Evolutionary conservation across 257 asterid species (phyloP), one percentile per base, ranked within the genome.

Genomic region (Linaria vulgaris): DNA sequence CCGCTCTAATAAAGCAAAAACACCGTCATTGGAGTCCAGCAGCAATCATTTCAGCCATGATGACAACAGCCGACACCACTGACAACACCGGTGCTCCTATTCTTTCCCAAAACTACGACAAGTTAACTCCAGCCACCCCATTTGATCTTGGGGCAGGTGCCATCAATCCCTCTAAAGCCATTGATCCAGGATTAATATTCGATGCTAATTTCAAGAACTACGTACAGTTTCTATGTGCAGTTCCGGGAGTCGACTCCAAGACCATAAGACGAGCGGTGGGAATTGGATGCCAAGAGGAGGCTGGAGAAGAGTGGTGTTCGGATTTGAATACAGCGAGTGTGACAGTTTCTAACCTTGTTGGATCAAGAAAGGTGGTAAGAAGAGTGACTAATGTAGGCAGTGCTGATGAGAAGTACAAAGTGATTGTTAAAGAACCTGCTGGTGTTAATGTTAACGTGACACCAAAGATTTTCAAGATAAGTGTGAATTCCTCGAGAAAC

Each of bases 91-190:
- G 83, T 13, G 72, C 73, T 27, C 86, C 82, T 0, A 48, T 87
- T 41, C 73, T 73, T 22, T 79, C 92, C 19, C 88, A 80, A 50
- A 39, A 61, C 70, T 53, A 55, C 7, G 56, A 70, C 73, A 79
- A 63, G 47, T 62, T 76, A 61, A 5, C 84, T 59, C 78, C 79
- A 0, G 88, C 92, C 25, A 84, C 88, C 11, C 84, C 95, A 0
- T 84, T 84, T 6, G 92, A 87, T 61, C 74, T 74, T 16, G 92
- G 95, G n/a, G 70, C 88, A 3, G 92, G 95, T 9, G 73, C 76
- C 41, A 44, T 87, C 75, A 75, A 84, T 11, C 83, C 92, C 0
- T 64, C 95, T 0, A 62, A 59, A 47, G 95, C 95, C 64, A 68
- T 84, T 6, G 84, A 87, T 50, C 92, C 90, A 0, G 92, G 92